These are phyloP conservation scores for Solanum okadae DNA, from an alignment of 257 asterid species.

Conservation along the genomic window DNA sequence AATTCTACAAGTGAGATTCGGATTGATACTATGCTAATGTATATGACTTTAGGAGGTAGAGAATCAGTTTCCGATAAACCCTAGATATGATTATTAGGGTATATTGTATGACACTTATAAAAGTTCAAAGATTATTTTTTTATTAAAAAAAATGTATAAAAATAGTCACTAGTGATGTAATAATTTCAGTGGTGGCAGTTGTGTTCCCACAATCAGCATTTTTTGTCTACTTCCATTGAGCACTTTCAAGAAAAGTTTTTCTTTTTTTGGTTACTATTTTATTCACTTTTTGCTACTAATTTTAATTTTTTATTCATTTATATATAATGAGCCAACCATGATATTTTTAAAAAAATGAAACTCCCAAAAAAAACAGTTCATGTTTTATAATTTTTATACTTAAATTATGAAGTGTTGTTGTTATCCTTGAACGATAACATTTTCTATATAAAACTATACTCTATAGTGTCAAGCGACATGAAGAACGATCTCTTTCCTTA, in stretches of 20 bases:
- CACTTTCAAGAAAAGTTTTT: not conserved
- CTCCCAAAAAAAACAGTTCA: not conserved
- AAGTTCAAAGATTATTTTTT: not conserved
- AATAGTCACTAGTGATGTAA: not conserved
- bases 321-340: not conserved
- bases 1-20: not conserved
- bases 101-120: too few species aligned
- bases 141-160: not conserved
- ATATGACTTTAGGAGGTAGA: not conserved
- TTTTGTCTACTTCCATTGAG: not conserved
- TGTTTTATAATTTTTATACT: not conserved
- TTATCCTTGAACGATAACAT: not conserved
- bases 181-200: not conserved
- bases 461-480: too few species aligned
- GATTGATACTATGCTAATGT: not conserved
- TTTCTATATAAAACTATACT: not conserved
- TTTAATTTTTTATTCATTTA: not conserved
- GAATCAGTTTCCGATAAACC: too few species aligned
- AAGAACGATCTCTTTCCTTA: too few species aligned
- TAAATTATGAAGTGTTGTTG: not conserved
- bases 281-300: not conserved
- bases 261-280: not conserved
- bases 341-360: too few species aligned
- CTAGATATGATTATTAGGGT: not conserved
- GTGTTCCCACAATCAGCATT: not conserved